phyloP scores from a whole-genome alignment of 768 basidiomycete genomes.

The Hortiboletus flavorubellus region DNA sequence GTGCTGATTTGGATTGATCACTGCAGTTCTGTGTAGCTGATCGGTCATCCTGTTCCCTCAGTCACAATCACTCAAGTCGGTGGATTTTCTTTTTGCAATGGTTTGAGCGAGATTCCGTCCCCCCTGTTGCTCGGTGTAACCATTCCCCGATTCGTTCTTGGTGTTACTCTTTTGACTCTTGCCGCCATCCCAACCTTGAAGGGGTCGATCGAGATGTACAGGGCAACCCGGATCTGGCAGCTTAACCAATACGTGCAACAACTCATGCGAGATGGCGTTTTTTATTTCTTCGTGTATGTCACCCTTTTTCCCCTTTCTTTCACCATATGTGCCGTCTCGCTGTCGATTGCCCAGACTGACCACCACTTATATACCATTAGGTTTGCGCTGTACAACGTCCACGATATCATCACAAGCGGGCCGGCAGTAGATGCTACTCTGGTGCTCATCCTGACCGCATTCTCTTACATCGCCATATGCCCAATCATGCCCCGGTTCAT shows the following conservation, averaged over 20 bases:
- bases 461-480: background rate
- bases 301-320: background rate
- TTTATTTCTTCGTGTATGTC: slow-evolving; percentile 10
- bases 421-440: too few relatives aligned
- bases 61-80: background rate
- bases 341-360: background rate
- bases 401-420: too few relatives aligned
- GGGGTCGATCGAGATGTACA: background rate
- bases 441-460: background rate
- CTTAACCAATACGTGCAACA: slow-evolving; percentile 3
- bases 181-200: background rate
- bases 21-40: too few relatives aligned
- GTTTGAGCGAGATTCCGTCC: too few relatives aligned
- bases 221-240: slow-evolving; percentile 2
- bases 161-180: background rate
- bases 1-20: too few relatives aligned
- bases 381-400: background rate
- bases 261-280: background rate
- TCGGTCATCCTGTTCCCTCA: background rate
- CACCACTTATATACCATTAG: background rate
- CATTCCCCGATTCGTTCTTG: background rate
- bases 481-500: slow-evolving; percentile 6
- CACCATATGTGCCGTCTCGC: background rate
- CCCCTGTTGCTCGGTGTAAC: background rate
- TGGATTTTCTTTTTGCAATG: too few relatives aligned